phyloP scores from a whole-genome alignment of 1,284 basidiomycete species.

The Meira miltonrushii region DNA sequence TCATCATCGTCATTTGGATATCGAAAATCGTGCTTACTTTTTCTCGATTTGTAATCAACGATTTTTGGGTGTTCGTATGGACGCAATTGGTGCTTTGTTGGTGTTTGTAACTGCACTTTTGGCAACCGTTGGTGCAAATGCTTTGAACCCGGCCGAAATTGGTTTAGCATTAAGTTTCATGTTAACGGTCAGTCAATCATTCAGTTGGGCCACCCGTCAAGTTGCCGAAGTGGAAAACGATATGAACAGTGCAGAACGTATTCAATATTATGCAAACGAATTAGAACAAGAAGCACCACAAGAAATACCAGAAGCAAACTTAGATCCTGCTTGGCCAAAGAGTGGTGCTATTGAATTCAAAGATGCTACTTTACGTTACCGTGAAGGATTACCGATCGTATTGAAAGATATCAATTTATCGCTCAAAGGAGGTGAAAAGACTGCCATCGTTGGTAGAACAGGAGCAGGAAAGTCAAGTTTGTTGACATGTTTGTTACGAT shows the following conservation, averaged over 20 bases:
- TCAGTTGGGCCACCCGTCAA: conserved; percentile 51
- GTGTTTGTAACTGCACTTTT: conserved; percentile 46
- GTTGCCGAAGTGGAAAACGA: conserved; percentile 54
- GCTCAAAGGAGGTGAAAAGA: conserved; percentile 57
- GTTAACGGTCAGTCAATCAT: conserved; percentile 41
- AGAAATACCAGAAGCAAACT: conserved; percentile 28
- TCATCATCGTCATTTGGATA: conserved; percentile 64
- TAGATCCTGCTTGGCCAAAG: conserved; percentile 45
- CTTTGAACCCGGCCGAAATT: conserved; percentile 18
- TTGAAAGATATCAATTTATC: conserved; percentile 55
- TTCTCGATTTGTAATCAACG: conserved; percentile 74
- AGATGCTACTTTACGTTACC: conserved; percentile 55
- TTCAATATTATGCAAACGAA: conserved; percentile 46
- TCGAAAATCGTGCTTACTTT: conserved; percentile 87
- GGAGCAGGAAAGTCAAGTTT: conserved; percentile 68
- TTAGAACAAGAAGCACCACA: conserved; percentile 49
- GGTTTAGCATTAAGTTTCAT: conserved; percentile 49
- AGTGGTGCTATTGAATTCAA: conserved; percentile 48
- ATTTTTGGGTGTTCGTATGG: conserved; percentile 71
- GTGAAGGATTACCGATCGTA: conserved; percentile 56
- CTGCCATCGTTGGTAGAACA: conserved; percentile 58
- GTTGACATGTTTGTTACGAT: conserved; percentile 67
- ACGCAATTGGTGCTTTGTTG: conserved; percentile 49
- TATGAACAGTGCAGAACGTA: conserved; percentile 49
- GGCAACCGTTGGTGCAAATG: conserved; percentile 25